Percentiles rank a stretch among this genome's conserved stretches.
Conservation (phyloP, 1,139 yeast genomes). For the Blastobotrys serpentis region DNA sequence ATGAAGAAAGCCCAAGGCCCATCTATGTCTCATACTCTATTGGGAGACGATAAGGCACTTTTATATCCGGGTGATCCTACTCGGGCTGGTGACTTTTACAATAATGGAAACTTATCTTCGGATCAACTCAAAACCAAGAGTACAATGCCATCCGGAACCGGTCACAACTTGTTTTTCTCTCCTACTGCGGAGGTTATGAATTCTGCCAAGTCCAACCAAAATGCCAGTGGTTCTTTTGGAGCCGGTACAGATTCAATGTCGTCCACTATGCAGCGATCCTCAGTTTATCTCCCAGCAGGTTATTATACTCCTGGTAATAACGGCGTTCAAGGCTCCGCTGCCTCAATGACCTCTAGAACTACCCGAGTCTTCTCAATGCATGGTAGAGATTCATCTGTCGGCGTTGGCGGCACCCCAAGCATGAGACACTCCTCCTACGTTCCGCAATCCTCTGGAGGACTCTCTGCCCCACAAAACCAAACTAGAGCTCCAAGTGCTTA, state of each 20-base stretch:
- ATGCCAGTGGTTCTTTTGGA: conserved; percentile 21
- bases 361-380: conserved; percentile 26
- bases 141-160: conserved; percentile 11
- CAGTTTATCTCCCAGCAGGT: conserved; percentile 41
- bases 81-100: conserved; percentile 18
- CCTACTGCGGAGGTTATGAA: conserved; percentile 77
- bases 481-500: conserved; percentile 43
- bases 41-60: conserved; percentile 22
- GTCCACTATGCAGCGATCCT: conserved; percentile 26
- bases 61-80: conserved; percentile 24
- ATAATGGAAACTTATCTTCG: conserved; percentile 13
- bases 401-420: conserved; percentile 16
- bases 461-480: conserved; percentile 1
- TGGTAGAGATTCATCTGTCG: conserved; percentile 17
- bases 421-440: conserved; percentile 13
- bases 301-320: conserved; percentile 32
- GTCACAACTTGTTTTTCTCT: conserved; percentile 56
- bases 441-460: neutral
- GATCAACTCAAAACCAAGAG: conserved; percentile 10
- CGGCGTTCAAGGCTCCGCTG: conserved; percentile 23
- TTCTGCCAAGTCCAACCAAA: conserved; percentile 27
- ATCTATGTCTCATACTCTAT: conserved; percentile 14
- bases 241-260: conserved; percentile 12
- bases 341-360: conserved; percentile 28
- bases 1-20: conserved; percentile 21